Evolutionary conservation across 1,284 basidiomycete species (phyloP).

Genomic region (Cutaneotrichosporon cutaneum): DNA sequence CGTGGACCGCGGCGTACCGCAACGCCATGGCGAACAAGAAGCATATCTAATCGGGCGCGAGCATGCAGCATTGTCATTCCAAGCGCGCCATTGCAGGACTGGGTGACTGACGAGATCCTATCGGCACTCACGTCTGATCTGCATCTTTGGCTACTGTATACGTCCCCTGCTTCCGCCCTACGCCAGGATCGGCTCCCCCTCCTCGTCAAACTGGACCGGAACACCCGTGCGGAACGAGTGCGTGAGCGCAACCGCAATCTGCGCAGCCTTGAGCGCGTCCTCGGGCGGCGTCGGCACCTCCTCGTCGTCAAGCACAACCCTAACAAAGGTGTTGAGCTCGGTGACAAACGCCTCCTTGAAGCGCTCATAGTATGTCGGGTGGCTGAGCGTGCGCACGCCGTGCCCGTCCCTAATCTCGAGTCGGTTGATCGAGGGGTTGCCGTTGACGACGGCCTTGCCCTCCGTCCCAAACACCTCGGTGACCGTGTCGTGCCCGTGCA

Average conservation of each 20-base stretch:
- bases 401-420: conserved; percentile 34
- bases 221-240: conserved; percentile 27
- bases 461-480: conserved; percentile 36
- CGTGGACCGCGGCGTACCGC: conserved; percentile 10
- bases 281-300: conserved; percentile 24
- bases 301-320: conserved; percentile 22
- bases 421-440: conserved; percentile 32
- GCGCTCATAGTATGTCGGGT: conserved; percentile 28
- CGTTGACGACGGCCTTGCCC: conserved; percentile 34
- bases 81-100: too few species aligned
- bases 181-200: conserved; percentile 30
- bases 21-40: conserved; percentile 7
- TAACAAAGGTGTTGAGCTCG: conserved; percentile 29
- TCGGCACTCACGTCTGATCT: not conserved
- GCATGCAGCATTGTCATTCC: conserved; percentile 10
- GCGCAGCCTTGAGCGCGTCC: conserved; percentile 36
- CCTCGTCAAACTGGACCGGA: conserved; percentile 33
- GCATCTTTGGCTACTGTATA: conserved; percentile 13
- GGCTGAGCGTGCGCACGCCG: conserved; percentile 34
- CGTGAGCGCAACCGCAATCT: conserved; percentile 36
- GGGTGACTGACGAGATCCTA: not conserved
- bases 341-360: conserved; percentile 40
- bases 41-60: conserved; percentile 1
- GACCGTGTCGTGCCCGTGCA: conserved; percentile 36
- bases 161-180: too few species aligned